A percentile compares a stretch with the other conserved stretches of the same genome.
Evolutionary conservation across 2,329 filamentous ascomycete species (phyloP).

Genomic region (Pseudonectria buxi): DNA sequence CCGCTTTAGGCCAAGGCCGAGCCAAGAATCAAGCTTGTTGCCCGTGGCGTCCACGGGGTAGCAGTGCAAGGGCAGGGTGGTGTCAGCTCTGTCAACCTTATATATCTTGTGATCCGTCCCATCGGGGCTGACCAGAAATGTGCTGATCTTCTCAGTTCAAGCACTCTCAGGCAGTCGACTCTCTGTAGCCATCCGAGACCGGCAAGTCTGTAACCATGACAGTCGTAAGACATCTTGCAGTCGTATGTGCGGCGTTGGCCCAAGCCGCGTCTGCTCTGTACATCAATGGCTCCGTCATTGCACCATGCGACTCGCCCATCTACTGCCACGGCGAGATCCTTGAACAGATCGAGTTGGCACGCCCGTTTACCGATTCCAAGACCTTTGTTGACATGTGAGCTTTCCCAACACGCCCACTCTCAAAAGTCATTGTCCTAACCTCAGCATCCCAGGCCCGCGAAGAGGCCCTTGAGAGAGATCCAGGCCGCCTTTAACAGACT

Average conservation of each 20-base stretch:
- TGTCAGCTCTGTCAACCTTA: too few species aligned
- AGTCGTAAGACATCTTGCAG: slow-evolving; percentile 17
- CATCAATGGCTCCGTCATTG: slow-evolving; percentile 52
- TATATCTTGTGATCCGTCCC: too few species aligned
- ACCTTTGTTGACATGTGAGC: slow-evolving; percentile 63
- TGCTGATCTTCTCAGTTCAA: too few species aligned
- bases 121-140: too few species aligned
- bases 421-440: slow-evolving; percentile 3
- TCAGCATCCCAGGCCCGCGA: slow-evolving; percentile 45
- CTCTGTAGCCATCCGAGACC: not conserved
- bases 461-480: slow-evolving; percentile 51
- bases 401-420: not conserved
- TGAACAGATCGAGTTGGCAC: slow-evolving; percentile 54
- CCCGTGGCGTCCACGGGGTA: too few species aligned
- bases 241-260: slow-evolving; percentile 22
- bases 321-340: slow-evolving; percentile 63
- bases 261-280: slow-evolving; percentile 41
- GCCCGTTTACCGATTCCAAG: slow-evolving; percentile 61
- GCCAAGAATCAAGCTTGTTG: too few species aligned
- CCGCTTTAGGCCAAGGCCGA: too few species aligned
- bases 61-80: too few species aligned
- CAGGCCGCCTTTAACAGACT: slow-evolving; percentile 54
- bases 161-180: not conserved
- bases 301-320: slow-evolving; percentile 60
- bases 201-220: slow-evolving; percentile 16